Percentiles rank a stretch among this genome's conserved stretches.
These are phyloP conservation scores for Pestalotiopsis sp. DNA, from an alignment of 2,329 filamentous ascomycete species.

Conservation along the genomic window DNA sequence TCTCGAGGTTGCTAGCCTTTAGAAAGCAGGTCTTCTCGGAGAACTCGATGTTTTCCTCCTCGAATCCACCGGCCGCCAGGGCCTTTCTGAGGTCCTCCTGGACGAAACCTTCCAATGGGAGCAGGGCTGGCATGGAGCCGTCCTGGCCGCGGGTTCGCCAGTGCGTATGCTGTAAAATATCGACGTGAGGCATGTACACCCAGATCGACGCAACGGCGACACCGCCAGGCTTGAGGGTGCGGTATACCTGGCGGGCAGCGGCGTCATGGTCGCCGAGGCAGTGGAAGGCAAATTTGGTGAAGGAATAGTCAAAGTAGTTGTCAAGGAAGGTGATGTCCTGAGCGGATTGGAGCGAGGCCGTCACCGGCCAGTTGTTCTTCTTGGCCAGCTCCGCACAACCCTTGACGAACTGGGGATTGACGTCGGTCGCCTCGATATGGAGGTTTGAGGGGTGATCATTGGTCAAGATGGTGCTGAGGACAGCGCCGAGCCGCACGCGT, in stretches of 20 bases:
- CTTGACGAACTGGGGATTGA: background rate
- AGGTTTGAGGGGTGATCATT: conserved; percentile 18
- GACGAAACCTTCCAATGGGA: background rate
- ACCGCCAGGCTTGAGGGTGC: conserved; percentile 19
- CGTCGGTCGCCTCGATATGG: conserved; percentile 16
- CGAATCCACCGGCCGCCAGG: background rate
- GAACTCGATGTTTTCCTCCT: background rate
- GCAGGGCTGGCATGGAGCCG: conserved; percentile 12
- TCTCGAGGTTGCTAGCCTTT: conserved; percentile 14
- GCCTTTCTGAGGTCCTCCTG: background rate
- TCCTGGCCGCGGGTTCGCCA: conserved; percentile 19
- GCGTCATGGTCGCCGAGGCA: conserved; percentile 16
- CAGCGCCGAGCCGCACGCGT: no score
- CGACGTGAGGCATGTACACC: conserved; percentile 20
- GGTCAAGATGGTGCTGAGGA: background rate
- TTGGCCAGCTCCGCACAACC: background rate
- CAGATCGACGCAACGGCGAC: conserved; percentile 17
- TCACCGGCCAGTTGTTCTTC: background rate
- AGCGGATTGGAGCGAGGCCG: conserved; percentile 12
- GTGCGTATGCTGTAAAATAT: conserved; percentile 19
- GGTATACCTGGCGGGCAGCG: conserved; percentile 17
- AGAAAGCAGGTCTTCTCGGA: conserved; percentile 9
- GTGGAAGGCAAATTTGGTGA: conserved; percentile 20
- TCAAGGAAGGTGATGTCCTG: conserved; percentile 11
- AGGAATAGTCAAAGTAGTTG: conserved; percentile 17